Evolutionary conservation across 352 stramenopile genomes (phyloP), one percentile per base, ranked within the genome.

Genomic region (Globisporangium nunn): DNA sequence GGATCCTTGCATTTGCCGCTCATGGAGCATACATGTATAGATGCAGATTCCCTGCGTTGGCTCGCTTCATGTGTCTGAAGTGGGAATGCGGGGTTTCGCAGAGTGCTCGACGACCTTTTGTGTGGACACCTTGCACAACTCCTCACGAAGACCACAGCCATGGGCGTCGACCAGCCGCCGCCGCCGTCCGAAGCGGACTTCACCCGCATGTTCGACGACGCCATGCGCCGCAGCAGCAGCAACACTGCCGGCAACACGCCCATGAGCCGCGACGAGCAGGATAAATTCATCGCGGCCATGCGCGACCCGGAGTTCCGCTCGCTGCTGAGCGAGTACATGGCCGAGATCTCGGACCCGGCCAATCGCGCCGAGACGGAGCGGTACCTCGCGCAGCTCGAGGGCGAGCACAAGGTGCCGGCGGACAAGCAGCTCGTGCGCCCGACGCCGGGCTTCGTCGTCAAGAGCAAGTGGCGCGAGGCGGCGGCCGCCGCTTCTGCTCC

Each of bases 321-420:
- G 55, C 71, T 98, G 29, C 66, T 98, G 44, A 86, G 88, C 54
- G 93, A 98, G 37, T 98, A 98, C 71, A 96, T 98, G 72, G 67
- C 86, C 30, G 93, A 98, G 67, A 95, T 98, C 51, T 89, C 85
- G 17, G 91, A 98, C 73, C 91, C 91, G 12, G 69, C 65, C 33
- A 69, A 97, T 63, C 81, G 85, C 23, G 75, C 75, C 31, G 91
- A 98, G 71, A 95, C 93, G 37, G 91, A 98, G 66, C 61, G 71
- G 43, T 96, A 97, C 64, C 68, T 98, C 10, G 61, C 74, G 12
- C 88, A 98, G 56, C 63, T 98, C 2, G 89, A 98, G 69, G 62
- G 50, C 40, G 81, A 98, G 33, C 80, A 97, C 29, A 89, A 95
- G 29, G 72, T 97, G 18, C 90, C 91, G 0, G 58, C 71, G 11